Evolutionary conservation across 352 stramenopile genomes (phyloP), one percentile per base, ranked within the genome.

Genomic region (Thalassiosira delicatula): DNA sequence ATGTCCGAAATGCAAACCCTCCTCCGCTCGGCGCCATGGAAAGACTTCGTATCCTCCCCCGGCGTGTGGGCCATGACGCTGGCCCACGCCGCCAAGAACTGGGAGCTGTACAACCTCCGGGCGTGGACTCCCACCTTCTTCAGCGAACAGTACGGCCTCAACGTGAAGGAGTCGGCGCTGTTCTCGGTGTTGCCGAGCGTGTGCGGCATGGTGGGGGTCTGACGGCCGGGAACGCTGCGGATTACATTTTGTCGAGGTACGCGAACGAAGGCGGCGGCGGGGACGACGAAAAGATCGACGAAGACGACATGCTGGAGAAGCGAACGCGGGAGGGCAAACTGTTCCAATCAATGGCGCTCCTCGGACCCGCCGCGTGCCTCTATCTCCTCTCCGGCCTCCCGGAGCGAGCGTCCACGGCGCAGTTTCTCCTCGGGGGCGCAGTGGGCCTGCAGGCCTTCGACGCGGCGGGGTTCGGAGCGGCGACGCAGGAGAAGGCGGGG

Each of bases 121-220:
- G 75, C 83, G 12, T 93, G 89, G 89, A 89, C 83, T 40, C 89
- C 89, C 25, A 92, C 87, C 56, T 93, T 92, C 61, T 93, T 90
- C 73, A 70, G 63, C 4, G 73, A 93, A 56, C 83, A 91, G 49
- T 93, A 92, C 60, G 86, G 86, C 9, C 59, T 92, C 7, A 90
- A 86, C 62, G 76, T 91, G 1, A 87, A 87, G 46, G 83, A 92
- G 59, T 90, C 83, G 0, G 83, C 87, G 9, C 56, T 86, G 0
- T 78, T 90, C 17, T 83, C 86, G 0, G 59, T 92, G 25, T 53
- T 90, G 3, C 89, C 89, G 7, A 87, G 76, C 40, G 66, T 91
- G n/a, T 82, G 61, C 32, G 89, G 87, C 12, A 83, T 83, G 37
- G 65, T 90, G 27, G 83, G 51, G 84, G 83, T n/a, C 49, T 93